A percentile compares a stretch with the other conserved stretches of the same genome.
Evolutionary conservation across 805 yeast genomes (phyloP).

Genomic region (Barnettozyma sucrosica): DNA sequence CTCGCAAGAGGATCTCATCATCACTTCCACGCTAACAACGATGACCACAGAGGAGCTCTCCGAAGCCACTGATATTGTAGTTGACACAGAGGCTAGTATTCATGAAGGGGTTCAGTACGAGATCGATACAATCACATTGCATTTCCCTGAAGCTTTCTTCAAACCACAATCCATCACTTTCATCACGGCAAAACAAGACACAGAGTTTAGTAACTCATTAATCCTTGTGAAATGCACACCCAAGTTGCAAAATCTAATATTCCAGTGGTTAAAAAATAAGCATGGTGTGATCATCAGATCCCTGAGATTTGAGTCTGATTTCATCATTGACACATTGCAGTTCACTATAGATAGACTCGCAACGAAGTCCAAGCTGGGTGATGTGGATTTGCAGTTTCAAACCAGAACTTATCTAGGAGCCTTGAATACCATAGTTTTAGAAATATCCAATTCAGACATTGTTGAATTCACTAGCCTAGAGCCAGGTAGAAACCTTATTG

Average conservation of each 20-base stretch:
- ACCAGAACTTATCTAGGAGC: constrained; percentile 20
- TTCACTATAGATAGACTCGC: constrained; percentile 15
- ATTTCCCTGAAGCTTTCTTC: constrained; percentile 20
- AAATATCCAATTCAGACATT: constrained; percentile 24
- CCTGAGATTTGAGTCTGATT: constrained; percentile 19
- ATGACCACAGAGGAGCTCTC: constrained; percentile 15
- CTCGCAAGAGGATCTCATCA: constrained; percentile 21
- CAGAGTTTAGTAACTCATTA: constrained; percentile 10
- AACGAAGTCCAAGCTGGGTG: constrained; percentile 20
- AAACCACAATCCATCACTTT: constrained; percentile 17
- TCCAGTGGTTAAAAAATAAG: constrained; percentile 27
- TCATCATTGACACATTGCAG: constrained; percentile 25
- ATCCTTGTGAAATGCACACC: constrained; percentile 12
- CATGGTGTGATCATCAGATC: constrained; percentile 24
- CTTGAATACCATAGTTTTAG: constrained; percentile 23
- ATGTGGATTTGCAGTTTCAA: constrained; percentile 25
- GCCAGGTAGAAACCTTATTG: constrained; percentile 12
- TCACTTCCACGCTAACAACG: constrained; percentile 14
- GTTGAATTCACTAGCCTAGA: constrained; percentile 12
- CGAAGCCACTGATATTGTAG: constrained; percentile 12
- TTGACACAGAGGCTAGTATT: constrained; percentile 2
- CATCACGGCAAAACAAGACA: background rate
- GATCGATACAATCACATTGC: constrained; percentile 7
- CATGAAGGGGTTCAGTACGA: constrained; percentile 5
- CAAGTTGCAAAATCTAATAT: constrained; percentile 17